phyloP scores from a whole-genome alignment of 139 green algal genomes.

The Micractinium sp. region DNA sequence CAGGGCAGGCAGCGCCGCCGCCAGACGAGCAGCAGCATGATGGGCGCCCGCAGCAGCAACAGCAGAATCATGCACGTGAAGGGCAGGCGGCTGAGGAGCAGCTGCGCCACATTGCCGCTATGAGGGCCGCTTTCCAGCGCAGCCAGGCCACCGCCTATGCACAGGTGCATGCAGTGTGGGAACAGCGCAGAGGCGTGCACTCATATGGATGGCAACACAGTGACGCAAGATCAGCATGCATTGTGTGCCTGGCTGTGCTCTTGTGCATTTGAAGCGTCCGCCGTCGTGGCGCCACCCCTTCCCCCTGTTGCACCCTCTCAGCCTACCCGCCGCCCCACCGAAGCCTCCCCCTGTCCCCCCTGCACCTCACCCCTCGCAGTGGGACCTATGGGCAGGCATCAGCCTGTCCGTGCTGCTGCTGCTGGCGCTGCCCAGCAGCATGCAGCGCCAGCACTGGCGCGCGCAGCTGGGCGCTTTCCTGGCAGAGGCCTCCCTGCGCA shows the following conservation, averaged over 20 bases:
- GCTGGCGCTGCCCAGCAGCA: conserved; percentile 10
- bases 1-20: neutral
- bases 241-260: too few relatives aligned
- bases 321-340: neutral
- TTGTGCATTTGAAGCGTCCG: neutral
- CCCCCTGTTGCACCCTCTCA: too few relatives aligned
- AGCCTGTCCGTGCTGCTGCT: neutral
- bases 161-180: neutral
- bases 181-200: too few relatives aligned
- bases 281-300: too few relatives aligned
- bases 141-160: conserved; percentile 5
- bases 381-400: conserved; percentile 15
- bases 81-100: neutral
- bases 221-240: too few relatives aligned
- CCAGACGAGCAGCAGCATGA: neutral
- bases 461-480: neutral
- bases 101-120: neutral
- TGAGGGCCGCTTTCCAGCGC: neutral
- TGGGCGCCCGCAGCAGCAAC: neutral
- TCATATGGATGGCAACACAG: too few relatives aligned
- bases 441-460: neutral
- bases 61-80: neutral
- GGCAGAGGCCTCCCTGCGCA: neutral
- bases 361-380: neutral
- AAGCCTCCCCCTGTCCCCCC: too few relatives aligned